phyloP scores from a whole-genome alignment of 1,284 basidiomycete species.

The Gastroboletus turbinatus region DNA sequence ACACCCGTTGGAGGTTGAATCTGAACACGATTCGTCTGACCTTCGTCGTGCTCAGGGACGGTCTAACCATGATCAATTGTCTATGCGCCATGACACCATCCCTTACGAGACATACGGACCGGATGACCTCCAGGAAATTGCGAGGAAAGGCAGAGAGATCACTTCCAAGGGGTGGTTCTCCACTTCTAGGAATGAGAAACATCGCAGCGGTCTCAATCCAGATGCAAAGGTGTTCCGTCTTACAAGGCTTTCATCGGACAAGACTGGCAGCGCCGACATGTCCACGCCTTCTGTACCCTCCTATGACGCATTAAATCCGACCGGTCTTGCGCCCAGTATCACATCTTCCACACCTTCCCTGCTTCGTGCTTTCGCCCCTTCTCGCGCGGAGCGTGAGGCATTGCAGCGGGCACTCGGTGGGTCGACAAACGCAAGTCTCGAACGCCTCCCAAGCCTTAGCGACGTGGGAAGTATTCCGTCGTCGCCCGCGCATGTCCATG shows the following conservation, averaged over 20 bases:
- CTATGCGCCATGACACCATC: conserved; percentile 36
- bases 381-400: conserved; percentile 77
- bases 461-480: conserved; percentile 67
- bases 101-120: conserved; percentile 37
- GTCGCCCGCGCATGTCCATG: conserved; percentile 52
- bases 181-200: conserved; percentile 41
- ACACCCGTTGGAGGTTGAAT: conserved; percentile 18
- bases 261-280: conserved; percentile 16
- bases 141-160: conserved; percentile 16
- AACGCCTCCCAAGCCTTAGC: conserved; percentile 69
- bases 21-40: conserved; percentile 45
- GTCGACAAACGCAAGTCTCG: conserved; percentile 67
- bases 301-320: conserved; percentile 60
- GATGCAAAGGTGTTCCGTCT: conserved; percentile 82
- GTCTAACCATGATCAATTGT: conserved; percentile 37
- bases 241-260: conserved; percentile 32
- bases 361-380: conserved; percentile 79
- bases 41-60: conserved; percentile 36
- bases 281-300: conserved; percentile 14
- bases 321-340: conserved; percentile 43
- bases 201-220: conserved; percentile 72
- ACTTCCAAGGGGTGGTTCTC: conserved; percentile 53
- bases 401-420: conserved; percentile 69
- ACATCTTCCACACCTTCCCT: conserved; percentile 47
- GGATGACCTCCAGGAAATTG: conserved; percentile 11